Base-by-base conservation (phyloP, 2,329 filamentous ascomycete species). In the Moelleriella libera region DNA sequence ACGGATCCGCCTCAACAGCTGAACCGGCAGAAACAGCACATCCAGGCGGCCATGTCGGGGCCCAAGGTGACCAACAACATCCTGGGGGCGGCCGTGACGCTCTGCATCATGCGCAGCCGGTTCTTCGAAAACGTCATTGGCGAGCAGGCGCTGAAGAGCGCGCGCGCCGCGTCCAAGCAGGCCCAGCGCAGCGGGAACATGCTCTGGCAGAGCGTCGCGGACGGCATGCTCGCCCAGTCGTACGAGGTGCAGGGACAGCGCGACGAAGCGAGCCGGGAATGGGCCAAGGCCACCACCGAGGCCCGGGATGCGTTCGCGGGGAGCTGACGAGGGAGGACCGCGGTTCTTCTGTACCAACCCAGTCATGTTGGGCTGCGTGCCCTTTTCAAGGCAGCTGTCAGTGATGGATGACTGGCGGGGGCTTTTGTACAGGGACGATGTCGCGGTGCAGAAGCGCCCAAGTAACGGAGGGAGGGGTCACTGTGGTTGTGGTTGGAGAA, bases 81-180 rank as follows among this genome's bases (percentile, higher is more conserved):
- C 31, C 85, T 94, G 53, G 83, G 89, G 47, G 75, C 88, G n/a
- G 82, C 82, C 44, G 84, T 96, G 53, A 82, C 84, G 5, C 76
- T 96, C 50, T 88, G 82, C 54, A 82, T 92, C 53, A 94, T 96
- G 84, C 83, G 85, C 46, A 80, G 76, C 58, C 78, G 81, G 46
- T 84, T 95, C 57, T 96, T 89, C 63, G 82, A 83, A 43, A 83
- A 84, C 50, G 83, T 89, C 11, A 79, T 94, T 4, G 88, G 88
- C 45, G 83, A 85, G 49, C 85, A 89, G 61, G 83, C 84, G 0
- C 72, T 86, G 50, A 88, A 88, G 65, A 85, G 83, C 58, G 82
- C 83, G 5, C 74, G 76, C 52, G 84, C 85, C 1, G 83, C 80
- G 29, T 74, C 75, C 29, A 75, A 74, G 41, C 82, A 85, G 66